Percentiles rank a stretch among this genome's conserved stretches.
These are phyloP conservation scores for Saururus chinensis DNA, from an alignment of 164 flowering plant genomes.

Conservation along the genomic window DNA sequence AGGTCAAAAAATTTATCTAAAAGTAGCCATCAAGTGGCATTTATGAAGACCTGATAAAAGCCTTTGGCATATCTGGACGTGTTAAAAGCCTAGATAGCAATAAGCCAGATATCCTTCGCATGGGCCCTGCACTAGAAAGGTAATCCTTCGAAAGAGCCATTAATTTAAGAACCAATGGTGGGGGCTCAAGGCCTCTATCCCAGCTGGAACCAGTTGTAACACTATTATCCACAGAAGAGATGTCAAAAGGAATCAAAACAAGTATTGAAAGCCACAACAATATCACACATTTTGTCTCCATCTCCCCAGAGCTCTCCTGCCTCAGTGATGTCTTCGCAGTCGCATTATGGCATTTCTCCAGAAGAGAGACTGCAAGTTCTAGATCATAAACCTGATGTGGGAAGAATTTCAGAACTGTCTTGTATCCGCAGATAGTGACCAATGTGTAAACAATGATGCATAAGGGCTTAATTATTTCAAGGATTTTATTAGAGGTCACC, in stretches of 20 bases:
- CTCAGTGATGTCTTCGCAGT: constrained; percentile 48
- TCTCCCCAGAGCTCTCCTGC: constrained; percentile 93
- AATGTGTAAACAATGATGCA: constrained; percentile 73
- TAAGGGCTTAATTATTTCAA: constrained; percentile 67
- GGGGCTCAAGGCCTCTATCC: constrained; percentile 31
- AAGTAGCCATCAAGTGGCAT: background rate
- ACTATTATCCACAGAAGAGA: constrained; percentile 84
- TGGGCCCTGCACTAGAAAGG: constrained; percentile 85
- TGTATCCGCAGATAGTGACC: constrained; percentile 92
- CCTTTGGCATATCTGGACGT: constrained; percentile 88
- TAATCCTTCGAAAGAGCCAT: constrained; percentile 64
- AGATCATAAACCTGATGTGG: constrained; percentile 96
- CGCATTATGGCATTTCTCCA: constrained; percentile 62
- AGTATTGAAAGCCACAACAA: constrained; percentile 92
- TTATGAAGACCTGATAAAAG: constrained; percentile 56
- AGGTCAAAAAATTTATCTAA: background rate
- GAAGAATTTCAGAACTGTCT: constrained; percentile 82
- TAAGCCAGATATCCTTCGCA: constrained; percentile 80
- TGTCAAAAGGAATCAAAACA: constrained; percentile 93
- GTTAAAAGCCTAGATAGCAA: constrained; percentile 79
- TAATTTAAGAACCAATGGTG: constrained; percentile 70
- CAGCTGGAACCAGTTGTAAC: constrained; percentile 22
- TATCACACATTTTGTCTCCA: constrained; percentile 86
- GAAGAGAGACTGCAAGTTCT: constrained; percentile 85
- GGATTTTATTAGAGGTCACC: constrained; percentile 40